A percentile compares a stretch with the other conserved stretches of the same genome.
Evolutionary conservation across 2,329 filamentous ascomycete genomes (phyloP).

Genomic region (Zalaria sp.): DNA sequence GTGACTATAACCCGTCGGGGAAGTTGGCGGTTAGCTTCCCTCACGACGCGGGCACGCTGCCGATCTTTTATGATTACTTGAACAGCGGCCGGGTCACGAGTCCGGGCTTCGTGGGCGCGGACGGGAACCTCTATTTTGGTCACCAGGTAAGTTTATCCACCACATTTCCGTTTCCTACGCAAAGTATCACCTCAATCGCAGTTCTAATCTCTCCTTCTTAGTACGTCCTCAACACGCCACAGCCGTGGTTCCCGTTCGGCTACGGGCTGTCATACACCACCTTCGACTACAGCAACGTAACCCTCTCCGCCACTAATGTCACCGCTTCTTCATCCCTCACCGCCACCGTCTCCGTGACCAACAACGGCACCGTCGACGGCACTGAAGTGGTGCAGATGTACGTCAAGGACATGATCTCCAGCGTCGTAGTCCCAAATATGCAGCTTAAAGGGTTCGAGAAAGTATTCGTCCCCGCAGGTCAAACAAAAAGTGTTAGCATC

Average conservation of each 20-base stretch:
- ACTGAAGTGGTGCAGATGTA: constrained; percentile 58
- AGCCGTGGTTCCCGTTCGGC: constrained; percentile 51
- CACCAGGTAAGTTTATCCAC: constrained; percentile 15
- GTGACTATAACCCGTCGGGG: constrained; percentile 50
- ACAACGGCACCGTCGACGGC: constrained; percentile 41
- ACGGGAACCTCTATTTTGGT: constrained; percentile 50
- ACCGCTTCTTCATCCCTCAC: constrained; percentile 39
- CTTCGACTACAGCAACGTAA: constrained; percentile 44
- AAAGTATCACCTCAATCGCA: too few relatives aligned
- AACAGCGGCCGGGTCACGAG: constrained; percentile 48
- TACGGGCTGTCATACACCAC: constrained; percentile 52
- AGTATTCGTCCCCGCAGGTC: constrained; percentile 44
- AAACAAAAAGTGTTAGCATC: constrained; percentile 40
- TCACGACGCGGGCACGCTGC: constrained; percentile 50
- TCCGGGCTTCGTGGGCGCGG: constrained; percentile 37
- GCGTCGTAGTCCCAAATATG: constrained; percentile 50
- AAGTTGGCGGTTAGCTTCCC: constrained; percentile 55
- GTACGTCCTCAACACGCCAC: constrained; percentile 47
- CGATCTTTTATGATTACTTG: constrained; percentile 58
- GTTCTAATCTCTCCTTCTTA: constrained; percentile 16
- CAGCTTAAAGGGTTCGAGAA: constrained; percentile 55
- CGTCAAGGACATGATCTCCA: constrained; percentile 46
- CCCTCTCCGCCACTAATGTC: constrained; percentile 34
- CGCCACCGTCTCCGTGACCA: constrained; percentile 47
- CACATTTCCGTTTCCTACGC: too few relatives aligned